These are phyloP conservation scores for Clavispora santaluciae DNA, from an alignment of 805 yeast genomes.

Conservation along the genomic window DNA sequence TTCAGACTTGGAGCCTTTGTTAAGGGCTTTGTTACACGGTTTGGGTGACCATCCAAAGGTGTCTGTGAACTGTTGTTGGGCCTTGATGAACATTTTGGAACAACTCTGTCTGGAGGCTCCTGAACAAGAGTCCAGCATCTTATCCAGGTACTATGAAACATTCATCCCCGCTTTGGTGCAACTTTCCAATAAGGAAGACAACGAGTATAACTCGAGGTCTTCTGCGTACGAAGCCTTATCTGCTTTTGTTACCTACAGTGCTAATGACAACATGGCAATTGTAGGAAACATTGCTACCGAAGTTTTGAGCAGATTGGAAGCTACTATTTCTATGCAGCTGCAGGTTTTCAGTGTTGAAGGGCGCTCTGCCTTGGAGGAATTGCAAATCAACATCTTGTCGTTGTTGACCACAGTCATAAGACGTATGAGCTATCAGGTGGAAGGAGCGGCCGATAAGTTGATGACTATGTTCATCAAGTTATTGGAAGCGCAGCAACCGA, in stretches of 20 bases:
- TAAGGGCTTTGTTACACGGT: conserved; percentile 74
- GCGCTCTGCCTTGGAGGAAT: conserved; percentile 74
- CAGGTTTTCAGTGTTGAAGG: conserved; percentile 67
- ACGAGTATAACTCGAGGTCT: conserved; percentile 84
- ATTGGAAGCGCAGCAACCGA: conserved; percentile 53
- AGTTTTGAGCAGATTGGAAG: conserved; percentile 65
- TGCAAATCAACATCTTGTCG: conserved; percentile 77
- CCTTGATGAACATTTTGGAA: conserved; percentile 85
- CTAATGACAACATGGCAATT: conserved; percentile 61
- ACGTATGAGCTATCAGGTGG: conserved; percentile 65
- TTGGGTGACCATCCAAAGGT: conserved; percentile 88
- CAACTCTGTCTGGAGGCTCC: conserved; percentile 61
- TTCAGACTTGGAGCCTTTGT: conserved; percentile 61
- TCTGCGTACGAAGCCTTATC: conserved; percentile 96
- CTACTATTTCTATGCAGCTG: conserved; percentile 52
- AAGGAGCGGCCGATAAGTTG: conserved; percentile 69
- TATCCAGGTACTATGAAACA: conserved; percentile 69
- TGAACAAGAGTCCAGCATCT: conserved; percentile 46
- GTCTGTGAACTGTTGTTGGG: conserved; percentile 97
- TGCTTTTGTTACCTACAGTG: conserved; percentile 69
- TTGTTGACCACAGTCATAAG: conserved; percentile 80
- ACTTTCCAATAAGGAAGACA: conserved; percentile 68
- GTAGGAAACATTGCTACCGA: conserved; percentile 73
- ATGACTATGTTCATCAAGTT: conserved; percentile 80
- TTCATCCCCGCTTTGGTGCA: conserved; percentile 67